Base-by-base conservation (phyloP, 2,329 filamentous ascomycete species). In the Xylaria multiplex region DNA sequence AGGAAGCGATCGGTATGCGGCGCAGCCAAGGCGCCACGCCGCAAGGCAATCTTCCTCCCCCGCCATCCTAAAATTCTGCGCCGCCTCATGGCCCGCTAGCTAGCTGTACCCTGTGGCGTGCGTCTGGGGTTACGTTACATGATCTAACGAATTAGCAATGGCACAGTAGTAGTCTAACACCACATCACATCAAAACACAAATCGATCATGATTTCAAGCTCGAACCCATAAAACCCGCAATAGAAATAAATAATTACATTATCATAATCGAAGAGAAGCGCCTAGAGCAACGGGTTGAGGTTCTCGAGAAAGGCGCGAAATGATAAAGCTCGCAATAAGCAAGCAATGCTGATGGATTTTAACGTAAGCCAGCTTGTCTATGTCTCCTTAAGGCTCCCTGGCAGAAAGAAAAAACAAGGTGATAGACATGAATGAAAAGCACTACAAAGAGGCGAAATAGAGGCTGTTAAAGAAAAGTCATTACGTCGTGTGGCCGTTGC, bases 171-270 rank as follows among this genome's bases (percentile, higher is more conserved):
- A 19, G 19, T 19, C 1, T 27, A 27, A 27, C 27, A 27, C 5
- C 27, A 27, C 5, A 27, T 14, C 19, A 40, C 8, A 13, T 14
- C 37, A 40, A 14, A 40, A 14, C 13, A 40, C 14, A 40, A 13
- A 40, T 14, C 13, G 1, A 40, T 40, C 9, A 40, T 5, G 4
- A 40, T 40, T 40, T 40, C 37, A 14, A 40, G 37, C 14, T 40
- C 13, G 11, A 40, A 22, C n/a, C 22, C 19, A 9, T 46, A 46
- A 22, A 46, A 49, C 2, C 2, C 6, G 7, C 11, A 53, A 32
- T 37, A 6, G 27, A 11, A 54, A 35, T 54, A 11, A 54, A 35
- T 54, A 42, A 54, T 24, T 42, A 40, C 37, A 55, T 55, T 63
- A 60, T 45, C 48, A 35, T 60, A 60, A 53, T 24, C 45, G 14